Evolutionary conservation across 257 asterid species (phyloP), one percentile per base, ranked within the genome.

Genomic region (Mentha longifolia): DNA sequence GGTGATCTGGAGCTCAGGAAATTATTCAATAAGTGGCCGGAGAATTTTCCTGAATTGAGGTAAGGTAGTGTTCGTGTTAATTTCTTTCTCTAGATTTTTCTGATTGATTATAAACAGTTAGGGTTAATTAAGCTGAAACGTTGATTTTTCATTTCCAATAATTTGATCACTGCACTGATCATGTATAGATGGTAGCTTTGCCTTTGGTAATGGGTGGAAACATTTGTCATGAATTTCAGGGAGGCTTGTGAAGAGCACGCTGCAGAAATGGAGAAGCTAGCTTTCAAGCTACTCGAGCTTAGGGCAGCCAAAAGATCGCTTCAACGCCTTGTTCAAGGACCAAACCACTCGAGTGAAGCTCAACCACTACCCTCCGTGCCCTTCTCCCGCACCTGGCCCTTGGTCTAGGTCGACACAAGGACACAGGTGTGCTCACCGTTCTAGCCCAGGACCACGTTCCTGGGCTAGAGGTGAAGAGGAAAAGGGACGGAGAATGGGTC

Each of bases 371-470:
- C 83, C 85, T 0, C 80, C 76, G 1, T 81, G 85, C 65, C 83
- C 85, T 0, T 52, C 63, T 35, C 83, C 83, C 85, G 16, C 65
- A 81, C 25, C 73, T 81, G 10, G 73, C 82, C 51, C 85, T 81
- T 7, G 83, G 85, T 19, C 68, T 81, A 2, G 85, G 85, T 9
- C 60, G 80, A 14, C 85, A 81, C 74, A 81, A 81, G 56, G 85
- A 81, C n/a, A 65, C 74, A 0, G 78, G 80, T 16, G 80, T 68
- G 74, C 41, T 81, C 47, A 74, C 85, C 39, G 31, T 81, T 58
- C 76, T 81, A 22, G 74, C 80, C 45, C 85, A 81, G 59, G 85
- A 78, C 42, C 77, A 62, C 14, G 77, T 74, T 22, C 71, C 80
- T 2, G 85, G 85, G 11, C 83, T 81, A 5, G 77, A 81, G 77